A percentile compares a stretch with the other conserved stretches of the same genome.
phyloP scores from a whole-genome alignment of 2,329 filamentous ascomycete species.

The Penicillium fuscoglaucum region DNA sequence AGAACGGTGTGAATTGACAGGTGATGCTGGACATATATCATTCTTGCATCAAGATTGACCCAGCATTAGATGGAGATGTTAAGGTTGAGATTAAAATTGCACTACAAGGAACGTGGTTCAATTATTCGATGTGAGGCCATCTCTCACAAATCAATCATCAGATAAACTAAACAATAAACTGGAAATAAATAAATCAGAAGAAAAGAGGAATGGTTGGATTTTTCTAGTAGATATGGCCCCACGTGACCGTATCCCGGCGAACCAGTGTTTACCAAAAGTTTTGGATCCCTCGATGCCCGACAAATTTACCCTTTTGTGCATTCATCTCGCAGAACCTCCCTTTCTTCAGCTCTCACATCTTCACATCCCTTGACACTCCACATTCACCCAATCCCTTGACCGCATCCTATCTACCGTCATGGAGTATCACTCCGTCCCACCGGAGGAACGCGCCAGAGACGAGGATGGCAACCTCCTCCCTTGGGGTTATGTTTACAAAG shows the following conservation, averaged over 20 bases:
- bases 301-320: neutral
- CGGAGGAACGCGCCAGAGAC: constrained; percentile 61
- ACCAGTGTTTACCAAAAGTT: constrained; percentile 28
- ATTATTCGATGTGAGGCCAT: neutral
- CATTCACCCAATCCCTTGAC: neutral
- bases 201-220: too few relatives aligned
- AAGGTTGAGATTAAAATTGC: neutral
- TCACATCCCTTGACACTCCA: neutral
- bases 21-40: constrained; percentile 45
- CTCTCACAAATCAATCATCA: neutral
- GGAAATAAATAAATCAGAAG: neutral
- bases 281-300: constrained; percentile 4
- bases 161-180: neutral
- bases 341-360: neutral
- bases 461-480: constrained; percentile 60
- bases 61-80: neutral
- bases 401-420: constrained; percentile 38
- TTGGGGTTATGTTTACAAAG: constrained; percentile 64
- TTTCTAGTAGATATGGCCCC: neutral
- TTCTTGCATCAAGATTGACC: constrained; percentile 50
- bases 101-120: neutral
- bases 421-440: constrained; percentile 66
- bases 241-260: constrained; percentile 30
- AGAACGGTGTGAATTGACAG: constrained; percentile 49
- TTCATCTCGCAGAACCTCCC: neutral